Base-by-base conservation (phyloP, 2,329 filamentous ascomycete genomes). In the Microascus cirrosus region DNA sequence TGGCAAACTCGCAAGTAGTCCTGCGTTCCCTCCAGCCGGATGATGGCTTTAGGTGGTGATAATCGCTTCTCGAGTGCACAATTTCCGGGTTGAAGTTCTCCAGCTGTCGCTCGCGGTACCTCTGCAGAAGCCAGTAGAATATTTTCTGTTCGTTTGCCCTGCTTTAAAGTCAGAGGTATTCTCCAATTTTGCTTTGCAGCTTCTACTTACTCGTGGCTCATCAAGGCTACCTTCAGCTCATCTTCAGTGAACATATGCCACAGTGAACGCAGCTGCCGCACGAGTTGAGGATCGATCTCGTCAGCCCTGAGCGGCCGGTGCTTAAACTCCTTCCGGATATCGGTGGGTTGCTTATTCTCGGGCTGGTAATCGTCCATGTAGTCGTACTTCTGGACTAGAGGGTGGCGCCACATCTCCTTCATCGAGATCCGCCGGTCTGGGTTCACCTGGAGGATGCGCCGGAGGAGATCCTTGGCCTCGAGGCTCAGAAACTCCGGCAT, bases 111-210 rank as follows among this genome's bases (percentile, higher is more conserved):
- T 95, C 85, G 52, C 89, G 83, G 69, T 96, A 95, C 69, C 86
- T 87, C 62, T 87, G 73, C 8, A 99, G 79, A 22, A 95, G 81
- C 71, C 85, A 87, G 70, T 97, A 99, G 70, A 97, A 96, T 63
- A 93, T 80, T 67, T 96, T 95, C 68, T 96, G 91, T 58, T 96
- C 90, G 62, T 95, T 97, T 4, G 82, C 77, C 62, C 88, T 93
- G 22, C 34, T 22, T 35, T 45, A 42, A n/a, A 6, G 32, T 63
- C 71, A 61, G 71, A 67, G 32, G 20, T 3, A 35, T 13, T 18
- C 6, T 50, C n/a, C 36, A 8, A 32, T 12, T 2, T n/a, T 7
- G 42, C 24, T 55, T 48, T 34, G 32, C 20, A 7, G 42, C 13
- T 28, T 24, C 7, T 22, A 77, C 84, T 71, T 75, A 88, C 83